phyloP scores from a whole-genome alignment of 1,284 basidiomycete genomes.

The Tilletia indica region DNA sequence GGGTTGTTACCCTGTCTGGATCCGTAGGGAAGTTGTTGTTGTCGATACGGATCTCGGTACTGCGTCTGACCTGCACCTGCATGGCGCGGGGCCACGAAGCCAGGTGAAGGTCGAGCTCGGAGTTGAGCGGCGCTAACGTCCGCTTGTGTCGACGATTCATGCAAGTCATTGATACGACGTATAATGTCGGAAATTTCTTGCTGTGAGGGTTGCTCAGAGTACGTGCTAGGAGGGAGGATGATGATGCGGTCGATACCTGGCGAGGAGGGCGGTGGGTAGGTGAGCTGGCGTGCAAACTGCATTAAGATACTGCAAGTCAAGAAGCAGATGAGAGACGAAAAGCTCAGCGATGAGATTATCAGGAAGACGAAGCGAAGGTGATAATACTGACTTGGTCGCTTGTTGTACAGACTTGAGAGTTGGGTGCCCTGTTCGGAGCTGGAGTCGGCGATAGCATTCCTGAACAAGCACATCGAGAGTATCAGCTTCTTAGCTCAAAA shows the following conservation, averaged over 20 bases:
- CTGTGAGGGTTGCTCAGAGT: background rate
- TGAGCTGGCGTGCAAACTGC: conserved; percentile 2
- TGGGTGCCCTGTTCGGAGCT: conserved; percentile 8
- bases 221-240: background rate
- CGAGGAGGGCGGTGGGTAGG: background rate
- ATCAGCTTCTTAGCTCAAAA: background rate
- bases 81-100: background rate
- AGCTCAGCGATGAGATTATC: too few relatives aligned
- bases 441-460: conserved; percentile 12
- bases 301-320: background rate
- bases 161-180: background rate
- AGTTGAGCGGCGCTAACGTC: background rate
- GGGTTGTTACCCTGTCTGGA: background rate
- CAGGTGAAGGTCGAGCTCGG: background rate
- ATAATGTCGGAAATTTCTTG: background rate
- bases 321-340: too few relatives aligned
- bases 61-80: background rate
- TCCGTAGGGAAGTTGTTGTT: background rate
- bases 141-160: background rate
- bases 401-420: background rate
- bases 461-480: background rate
- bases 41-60: background rate
- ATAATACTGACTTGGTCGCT: background rate
- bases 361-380: background rate
- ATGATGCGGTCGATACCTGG: conserved; percentile 1